Percentiles rank a stretch among this genome's conserved stretches.
phyloP scores from a whole-genome alignment of 2,329 filamentous ascomycete genomes.

The Podosphaera leucotricha region DNA sequence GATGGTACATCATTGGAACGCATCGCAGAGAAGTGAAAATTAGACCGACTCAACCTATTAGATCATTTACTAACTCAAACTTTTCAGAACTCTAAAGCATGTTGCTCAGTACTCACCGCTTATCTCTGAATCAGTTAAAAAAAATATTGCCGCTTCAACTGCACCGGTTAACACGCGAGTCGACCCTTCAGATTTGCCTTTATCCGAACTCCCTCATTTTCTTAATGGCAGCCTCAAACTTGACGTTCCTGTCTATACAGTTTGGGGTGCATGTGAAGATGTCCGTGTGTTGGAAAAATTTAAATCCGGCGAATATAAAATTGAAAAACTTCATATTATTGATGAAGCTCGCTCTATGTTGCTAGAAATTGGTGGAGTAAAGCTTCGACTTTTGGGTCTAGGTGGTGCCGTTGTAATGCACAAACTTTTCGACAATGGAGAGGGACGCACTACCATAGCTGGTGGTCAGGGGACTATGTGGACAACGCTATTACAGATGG shows the following conservation, averaged over 20 bases:
- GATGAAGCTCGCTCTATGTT: slow-evolving; percentile 93
- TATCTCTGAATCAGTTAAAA: slow-evolving; percentile 55
- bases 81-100: slow-evolving; percentile 70
- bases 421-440: slow-evolving; percentile 97
- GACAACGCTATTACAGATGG: slow-evolving; percentile 96
- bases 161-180: slow-evolving; percentile 75
- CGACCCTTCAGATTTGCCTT: slow-evolving; percentile 54
- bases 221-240: slow-evolving; percentile 74
- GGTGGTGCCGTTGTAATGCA: slow-evolving; percentile 98
- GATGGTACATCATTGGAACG: slow-evolving; percentile 86
- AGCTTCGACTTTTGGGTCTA: slow-evolving; percentile 77
- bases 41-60: not conserved
- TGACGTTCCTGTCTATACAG: slow-evolving; percentile 91
- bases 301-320: slow-evolving; percentile 91
- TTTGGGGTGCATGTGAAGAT: slow-evolving; percentile 98
- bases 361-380: slow-evolving; percentile 83
- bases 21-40: slow-evolving; percentile 81
- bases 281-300: slow-evolving; percentile 95
- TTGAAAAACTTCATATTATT: slow-evolving; percentile 92
- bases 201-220: slow-evolving; percentile 80
- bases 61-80: slow-evolving; percentile 6
- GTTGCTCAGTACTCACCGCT: slow-evolving; percentile 96
- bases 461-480: slow-evolving; percentile 98
- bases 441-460: slow-evolving; percentile 91
- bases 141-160: slow-evolving; percentile 38